Evolutionary conservation across 148 eudicot species (phyloP).

Genomic region (Rhododendron kiyosumense): DNA sequence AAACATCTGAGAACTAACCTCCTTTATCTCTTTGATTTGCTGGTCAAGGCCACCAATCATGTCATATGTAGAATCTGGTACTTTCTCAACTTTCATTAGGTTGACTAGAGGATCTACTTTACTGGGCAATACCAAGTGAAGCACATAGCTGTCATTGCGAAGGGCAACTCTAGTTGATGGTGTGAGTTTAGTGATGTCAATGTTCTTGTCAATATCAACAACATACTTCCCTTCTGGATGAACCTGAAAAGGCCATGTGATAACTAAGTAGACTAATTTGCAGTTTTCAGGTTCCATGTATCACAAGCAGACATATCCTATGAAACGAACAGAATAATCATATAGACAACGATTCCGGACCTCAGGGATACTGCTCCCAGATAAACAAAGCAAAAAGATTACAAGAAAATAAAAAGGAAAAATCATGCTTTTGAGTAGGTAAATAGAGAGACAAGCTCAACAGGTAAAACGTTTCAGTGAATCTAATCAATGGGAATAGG

Average conservation of each 20-base stretch:
- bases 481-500: neutral
- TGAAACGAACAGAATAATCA: neutral
- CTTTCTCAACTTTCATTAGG: constrained; percentile 82
- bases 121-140: constrained; percentile 70
- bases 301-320: neutral
- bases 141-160: constrained; percentile 73
- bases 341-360: neutral
- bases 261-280: neutral
- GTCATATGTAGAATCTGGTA: constrained; percentile 83
- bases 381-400: neutral
- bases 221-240: constrained; percentile 88
- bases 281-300: neutral
- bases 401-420: neutral
- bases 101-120: constrained; percentile 83
- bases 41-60: constrained; percentile 79
- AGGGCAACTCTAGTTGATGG: constrained; percentile 80
- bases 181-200: constrained; percentile 68
- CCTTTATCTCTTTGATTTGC: constrained; percentile 81
- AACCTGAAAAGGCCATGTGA: constrained; percentile 32
- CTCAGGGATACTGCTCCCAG: neutral
- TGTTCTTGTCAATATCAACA: constrained; percentile 70
- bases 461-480: neutral
- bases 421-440: neutral
- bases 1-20: constrained; percentile 31
- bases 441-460: neutral